These are phyloP conservation scores for Linnemannia exigua DNA, from an alignment of 192 early-diverging fungal species.

Conservation along the genomic window DNA sequence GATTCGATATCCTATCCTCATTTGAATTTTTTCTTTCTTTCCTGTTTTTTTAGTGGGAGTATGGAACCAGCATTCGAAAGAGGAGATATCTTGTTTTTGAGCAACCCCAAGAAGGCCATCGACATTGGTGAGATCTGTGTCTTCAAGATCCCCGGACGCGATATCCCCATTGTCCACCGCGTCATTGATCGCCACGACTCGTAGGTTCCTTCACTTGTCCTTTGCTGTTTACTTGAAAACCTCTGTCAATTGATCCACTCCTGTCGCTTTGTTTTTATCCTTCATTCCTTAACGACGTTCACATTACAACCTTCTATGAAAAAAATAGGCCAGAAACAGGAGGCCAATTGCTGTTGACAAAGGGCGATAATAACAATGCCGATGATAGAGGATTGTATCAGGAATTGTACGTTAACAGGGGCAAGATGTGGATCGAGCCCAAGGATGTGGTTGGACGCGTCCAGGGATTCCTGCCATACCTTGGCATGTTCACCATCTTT, in stretches of 20 bases:
- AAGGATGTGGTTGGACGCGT: constrained; percentile 94
- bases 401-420: constrained; percentile 60
- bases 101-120: constrained; percentile 79
- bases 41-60: constrained; percentile 72
- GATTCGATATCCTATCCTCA: background rate
- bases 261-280: background rate
- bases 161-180: constrained; percentile 97
- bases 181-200: constrained; percentile 93
- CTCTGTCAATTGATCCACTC: background rate
- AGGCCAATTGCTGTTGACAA: constrained; percentile 91
- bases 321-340: constrained; percentile 67
- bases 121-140: constrained; percentile 95
- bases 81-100: constrained; percentile 94
- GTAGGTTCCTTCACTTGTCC: no score
- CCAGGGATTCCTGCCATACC: constrained; percentile 85
- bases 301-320: background rate
- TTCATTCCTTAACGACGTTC: background rate
- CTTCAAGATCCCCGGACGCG: constrained; percentile 89
- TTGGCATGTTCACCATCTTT: constrained; percentile 96
- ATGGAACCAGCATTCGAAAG: constrained; percentile 98
- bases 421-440: constrained; percentile 93
- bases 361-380: constrained; percentile 94
- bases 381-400: constrained; percentile 94
- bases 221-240: background rate
- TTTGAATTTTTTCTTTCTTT: constrained; percentile 13